Conservation (phyloP, 176 grass and related monocot genomes). For the Paspalum notatum region DNA sequence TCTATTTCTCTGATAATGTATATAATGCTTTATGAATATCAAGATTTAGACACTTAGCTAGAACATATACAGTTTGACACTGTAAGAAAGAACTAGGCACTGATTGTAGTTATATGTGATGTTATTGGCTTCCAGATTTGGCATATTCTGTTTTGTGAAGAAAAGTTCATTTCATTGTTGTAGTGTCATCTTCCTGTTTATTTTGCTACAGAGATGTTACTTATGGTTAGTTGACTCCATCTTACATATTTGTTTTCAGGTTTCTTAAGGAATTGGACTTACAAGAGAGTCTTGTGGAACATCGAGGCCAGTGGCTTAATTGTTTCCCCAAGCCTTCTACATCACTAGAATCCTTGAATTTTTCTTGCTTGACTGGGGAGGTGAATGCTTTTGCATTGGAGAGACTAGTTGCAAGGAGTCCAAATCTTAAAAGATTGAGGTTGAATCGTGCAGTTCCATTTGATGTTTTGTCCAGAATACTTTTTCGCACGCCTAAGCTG, state of each 20-base stretch:
- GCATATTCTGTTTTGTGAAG: background rate
- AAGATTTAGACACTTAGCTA: background rate
- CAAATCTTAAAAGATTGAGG: slow-evolving; percentile 69
- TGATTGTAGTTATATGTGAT: background rate
- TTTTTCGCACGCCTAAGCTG: slow-evolving; percentile 53
- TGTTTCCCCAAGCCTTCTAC: slow-evolving; percentile 72
- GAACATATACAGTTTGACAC: background rate
- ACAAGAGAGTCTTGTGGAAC: slow-evolving; percentile 66
- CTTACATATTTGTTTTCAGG: slow-evolving; percentile 40
- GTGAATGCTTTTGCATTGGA: slow-evolving; percentile 61
- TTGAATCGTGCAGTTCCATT: slow-evolving; percentile 63
- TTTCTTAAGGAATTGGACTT: slow-evolving; percentile 75
- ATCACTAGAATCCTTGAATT: slow-evolving; percentile 72
- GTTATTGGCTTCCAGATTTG: slow-evolving; percentile 20
- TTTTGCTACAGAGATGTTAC: slow-evolving; percentile 14
- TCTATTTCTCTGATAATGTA: background rate
- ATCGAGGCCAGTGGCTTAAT: slow-evolving; percentile 59
- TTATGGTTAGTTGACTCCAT: slow-evolving; percentile 25
- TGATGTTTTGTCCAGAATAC: slow-evolving; percentile 63
- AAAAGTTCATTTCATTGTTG: background rate
- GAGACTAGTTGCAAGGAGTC: slow-evolving; percentile 64
- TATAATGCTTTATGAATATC: background rate
- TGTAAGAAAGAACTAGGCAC: background rate
- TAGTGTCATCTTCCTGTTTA: background rate
- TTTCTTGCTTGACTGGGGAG: slow-evolving; percentile 70